Percentiles rank a stretch among this genome's conserved stretches.
Evolutionary conservation across 2,329 filamentous ascomycete species (phyloP).

Genomic region (Monilinia polystroma): DNA sequence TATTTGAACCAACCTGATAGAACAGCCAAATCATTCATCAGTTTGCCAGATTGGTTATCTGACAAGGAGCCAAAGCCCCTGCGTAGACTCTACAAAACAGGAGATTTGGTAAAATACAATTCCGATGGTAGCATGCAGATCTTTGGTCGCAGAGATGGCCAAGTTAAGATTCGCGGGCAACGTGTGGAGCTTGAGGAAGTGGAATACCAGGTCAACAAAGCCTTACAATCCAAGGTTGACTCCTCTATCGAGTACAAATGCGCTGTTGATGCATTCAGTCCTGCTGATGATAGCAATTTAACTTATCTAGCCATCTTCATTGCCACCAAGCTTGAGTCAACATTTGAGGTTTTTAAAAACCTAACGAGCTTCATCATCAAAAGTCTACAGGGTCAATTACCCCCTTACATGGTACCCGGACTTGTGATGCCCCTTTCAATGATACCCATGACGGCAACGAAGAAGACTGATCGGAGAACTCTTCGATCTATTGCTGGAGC

Average conservation of each 20-base stretch:
- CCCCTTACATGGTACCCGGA: constrained; percentile 48
- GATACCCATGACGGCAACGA: constrained; percentile 35
- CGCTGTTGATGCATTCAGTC: not conserved
- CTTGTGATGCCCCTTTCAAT: constrained; percentile 45
- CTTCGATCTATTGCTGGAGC: constrained; percentile 11
- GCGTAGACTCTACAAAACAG: not conserved
- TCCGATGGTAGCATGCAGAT: not conserved
- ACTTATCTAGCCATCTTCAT: not conserved
- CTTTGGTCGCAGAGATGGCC: constrained; percentile 59
- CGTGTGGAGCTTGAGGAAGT: constrained; percentile 71
- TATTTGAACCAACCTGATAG: not conserved
- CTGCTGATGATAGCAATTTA: not conserved
- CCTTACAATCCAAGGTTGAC: not conserved
- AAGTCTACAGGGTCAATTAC: constrained; percentile 34
- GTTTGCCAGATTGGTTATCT: not conserved
- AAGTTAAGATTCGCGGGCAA: constrained; percentile 78
- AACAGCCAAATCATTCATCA: not conserved
- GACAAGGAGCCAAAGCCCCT: not conserved
- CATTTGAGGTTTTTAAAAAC: not conserved
- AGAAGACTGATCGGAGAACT: not conserved
- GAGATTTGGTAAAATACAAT: not conserved
- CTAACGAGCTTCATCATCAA: not conserved
- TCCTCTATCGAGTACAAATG: not conserved
- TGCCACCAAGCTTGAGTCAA: not conserved
- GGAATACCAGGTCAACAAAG: not conserved